Conservation (phyloP, 306 rosid genomes). For the Vicia villosa region DNA sequence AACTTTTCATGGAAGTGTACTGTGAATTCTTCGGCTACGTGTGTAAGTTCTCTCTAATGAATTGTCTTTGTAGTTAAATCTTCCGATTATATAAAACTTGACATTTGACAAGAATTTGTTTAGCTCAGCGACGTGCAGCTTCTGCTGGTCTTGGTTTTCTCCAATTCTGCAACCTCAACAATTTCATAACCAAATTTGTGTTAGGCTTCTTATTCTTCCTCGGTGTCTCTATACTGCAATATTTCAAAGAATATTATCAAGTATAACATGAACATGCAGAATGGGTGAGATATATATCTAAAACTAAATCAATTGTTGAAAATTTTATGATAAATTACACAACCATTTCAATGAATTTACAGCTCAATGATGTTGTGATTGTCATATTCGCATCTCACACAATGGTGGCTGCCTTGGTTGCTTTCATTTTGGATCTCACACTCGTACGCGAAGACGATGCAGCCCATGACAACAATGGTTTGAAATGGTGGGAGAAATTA, state of each 20-base stretch:
- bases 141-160: constrained; percentile 85
- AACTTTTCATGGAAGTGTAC: too few relatives aligned
- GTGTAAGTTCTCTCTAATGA: constrained; percentile 46
- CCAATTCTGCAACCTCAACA: constrained; percentile 84
- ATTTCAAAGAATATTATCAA: constrained; percentile 69
- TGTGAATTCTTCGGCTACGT: constrained; percentile 79
- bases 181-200: constrained; percentile 74
- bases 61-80: background rate
- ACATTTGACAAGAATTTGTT: background rate
- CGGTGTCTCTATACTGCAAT: constrained; percentile 81
- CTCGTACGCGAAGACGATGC: constrained; percentile 47
- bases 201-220: constrained; percentile 79
- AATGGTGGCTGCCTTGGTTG: constrained; percentile 68
- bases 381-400: constrained; percentile 73
- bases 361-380: constrained; percentile 55
- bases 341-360: constrained; percentile 31
- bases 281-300: constrained; percentile 61
- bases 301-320: background rate
- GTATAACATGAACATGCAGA: constrained; percentile 41
- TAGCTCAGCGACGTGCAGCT: constrained; percentile 49
- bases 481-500: constrained; percentile 79
- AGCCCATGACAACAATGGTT: constrained; percentile 52
- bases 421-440: constrained; percentile 61
- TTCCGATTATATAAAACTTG: background rate
- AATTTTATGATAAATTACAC: background rate